These are phyloP conservation scores for Graphium sp. DNA, from an alignment of 2,329 filamentous ascomycete genomes.

Conservation along the genomic window DNA sequence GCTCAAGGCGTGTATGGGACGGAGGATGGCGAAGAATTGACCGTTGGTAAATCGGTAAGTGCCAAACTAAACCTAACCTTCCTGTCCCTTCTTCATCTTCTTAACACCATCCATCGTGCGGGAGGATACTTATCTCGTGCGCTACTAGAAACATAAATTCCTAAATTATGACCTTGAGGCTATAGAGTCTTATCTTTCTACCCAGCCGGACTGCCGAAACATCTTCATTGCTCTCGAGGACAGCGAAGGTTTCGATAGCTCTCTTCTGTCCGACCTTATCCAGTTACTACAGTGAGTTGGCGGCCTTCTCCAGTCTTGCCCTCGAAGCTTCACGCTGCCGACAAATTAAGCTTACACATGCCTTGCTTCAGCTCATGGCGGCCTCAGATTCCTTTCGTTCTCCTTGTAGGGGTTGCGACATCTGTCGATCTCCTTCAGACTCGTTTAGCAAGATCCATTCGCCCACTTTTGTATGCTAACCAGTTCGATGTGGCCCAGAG, in stretches of 20 bases:
- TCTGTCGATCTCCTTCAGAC: conserved; percentile 68
- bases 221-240: conserved; percentile 64
- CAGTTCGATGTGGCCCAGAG: conserved; percentile 67
- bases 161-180: conserved; percentile 68
- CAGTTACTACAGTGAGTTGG: conserved; percentile 44
- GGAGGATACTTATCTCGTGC: too few species aligned
- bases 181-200: conserved; percentile 40
- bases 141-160: conserved; percentile 45
- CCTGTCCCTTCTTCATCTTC: too few species aligned
- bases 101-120: too few species aligned
- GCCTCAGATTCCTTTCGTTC: conserved; percentile 58
- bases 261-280: conserved; percentile 55
- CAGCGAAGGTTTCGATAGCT: conserved; percentile 64
- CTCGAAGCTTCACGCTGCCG: conserved; percentile 8
- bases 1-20: conserved; percentile 24
- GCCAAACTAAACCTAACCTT: not conserved
- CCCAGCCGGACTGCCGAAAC: conserved; percentile 29
- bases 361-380: conserved; percentile 38
- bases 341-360: conserved; percentile 8
- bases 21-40: conserved; percentile 34
- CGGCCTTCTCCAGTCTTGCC: not conserved
- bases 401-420: conserved; percentile 67
- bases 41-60: conserved; percentile 28
- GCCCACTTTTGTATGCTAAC: conserved; percentile 48
- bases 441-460: conserved; percentile 50